Conservation (phyloP, 768 basidiomycete genomes). For the Leccinum boreale region DNA sequence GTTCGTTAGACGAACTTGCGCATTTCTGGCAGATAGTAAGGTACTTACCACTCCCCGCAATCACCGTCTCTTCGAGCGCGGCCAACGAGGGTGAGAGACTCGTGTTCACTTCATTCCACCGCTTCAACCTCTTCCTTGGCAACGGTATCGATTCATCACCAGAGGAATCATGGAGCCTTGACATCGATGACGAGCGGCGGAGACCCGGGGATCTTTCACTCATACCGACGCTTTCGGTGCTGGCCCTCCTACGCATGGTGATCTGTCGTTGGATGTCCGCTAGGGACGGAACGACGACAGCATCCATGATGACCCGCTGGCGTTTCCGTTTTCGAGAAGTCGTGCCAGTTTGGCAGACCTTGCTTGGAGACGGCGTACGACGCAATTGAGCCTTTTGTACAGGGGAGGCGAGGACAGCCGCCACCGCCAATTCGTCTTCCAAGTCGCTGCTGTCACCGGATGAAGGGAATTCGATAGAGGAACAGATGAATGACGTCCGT, state of each 20-base stretch:
- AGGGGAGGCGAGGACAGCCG: conserved; percentile 21
- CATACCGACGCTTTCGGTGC: conserved; percentile 7
- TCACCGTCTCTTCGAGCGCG: conserved; percentile 27
- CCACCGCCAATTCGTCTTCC: conserved; percentile 31
- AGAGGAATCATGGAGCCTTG: conserved; percentile 15
- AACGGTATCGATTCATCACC: conserved; percentile 9
- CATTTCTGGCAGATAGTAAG: background rate
- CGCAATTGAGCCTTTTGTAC: conserved; percentile 7
- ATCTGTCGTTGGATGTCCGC: conserved; percentile 23
- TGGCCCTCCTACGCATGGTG: conserved; percentile 20
- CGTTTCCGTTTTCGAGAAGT: conserved; percentile 39
- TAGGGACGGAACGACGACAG: conserved; percentile 46
- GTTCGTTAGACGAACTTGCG: conserved; percentile 2
- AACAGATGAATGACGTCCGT: conserved; percentile 29
- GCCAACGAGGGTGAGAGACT: conserved; percentile 16
- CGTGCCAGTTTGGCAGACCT: conserved; percentile 3
- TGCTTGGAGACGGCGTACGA: background rate
- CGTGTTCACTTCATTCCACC: conserved; percentile 18
- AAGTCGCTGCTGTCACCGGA: conserved; percentile 22
- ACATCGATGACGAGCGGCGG: conserved; percentile 27
- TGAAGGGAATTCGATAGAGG: conserved; percentile 30
- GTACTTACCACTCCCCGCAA: conserved; percentile 34
- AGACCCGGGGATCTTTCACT: conserved; percentile 11
- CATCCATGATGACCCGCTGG: conserved; percentile 49
- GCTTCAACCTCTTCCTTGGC: conserved; percentile 25